Evolutionary conservation across 2,329 filamentous ascomycete species (phyloP).

Genomic region (Venturiaceae sp.): DNA sequence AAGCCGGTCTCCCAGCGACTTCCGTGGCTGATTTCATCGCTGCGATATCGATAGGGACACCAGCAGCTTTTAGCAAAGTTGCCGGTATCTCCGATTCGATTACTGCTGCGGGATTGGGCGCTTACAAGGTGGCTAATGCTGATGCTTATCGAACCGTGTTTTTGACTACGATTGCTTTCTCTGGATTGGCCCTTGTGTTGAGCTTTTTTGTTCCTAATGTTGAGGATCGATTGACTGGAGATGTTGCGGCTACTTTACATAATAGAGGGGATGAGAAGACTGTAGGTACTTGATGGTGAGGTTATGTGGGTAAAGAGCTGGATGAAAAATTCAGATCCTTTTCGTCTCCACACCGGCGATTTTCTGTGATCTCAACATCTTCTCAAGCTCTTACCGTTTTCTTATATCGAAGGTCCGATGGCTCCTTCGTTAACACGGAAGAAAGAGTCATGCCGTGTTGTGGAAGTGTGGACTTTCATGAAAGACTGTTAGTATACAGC

Average conservation of each 20-base stretch:
- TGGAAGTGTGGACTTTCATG: too few species aligned
- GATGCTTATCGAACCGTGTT: conserved; percentile 10
- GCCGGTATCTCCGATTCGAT: conserved; percentile 26
- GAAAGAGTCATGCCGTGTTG: too few species aligned
- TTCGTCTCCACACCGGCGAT: too few species aligned
- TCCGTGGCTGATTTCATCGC: conserved; percentile 24
- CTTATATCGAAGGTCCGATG: too few species aligned
- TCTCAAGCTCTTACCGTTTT: too few species aligned
- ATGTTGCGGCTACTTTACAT: conserved; percentile 13
- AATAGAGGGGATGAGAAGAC: too few species aligned
- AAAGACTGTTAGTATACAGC: too few species aligned
- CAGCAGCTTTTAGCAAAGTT: conserved; percentile 17
- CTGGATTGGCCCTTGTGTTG: conserved; percentile 5
- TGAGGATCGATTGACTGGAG: conserved; percentile 11
- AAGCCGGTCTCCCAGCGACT: conserved; percentile 25
- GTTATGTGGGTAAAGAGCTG: too few species aligned
- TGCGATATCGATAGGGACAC: conserved; percentile 21
- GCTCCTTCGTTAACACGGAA: too few species aligned
- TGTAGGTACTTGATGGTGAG: too few species aligned
- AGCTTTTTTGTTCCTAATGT: conserved; percentile 8
- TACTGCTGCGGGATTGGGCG: conserved; percentile 12
- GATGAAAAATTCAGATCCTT: too few species aligned
- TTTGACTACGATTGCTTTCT: conserved; percentile 9
- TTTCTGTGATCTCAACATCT: too few species aligned
- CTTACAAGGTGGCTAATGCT: conserved; percentile 9